Base-by-base conservation (phyloP, 2,329 filamentous ascomycete genomes). In the Penicillium sp. region DNA sequence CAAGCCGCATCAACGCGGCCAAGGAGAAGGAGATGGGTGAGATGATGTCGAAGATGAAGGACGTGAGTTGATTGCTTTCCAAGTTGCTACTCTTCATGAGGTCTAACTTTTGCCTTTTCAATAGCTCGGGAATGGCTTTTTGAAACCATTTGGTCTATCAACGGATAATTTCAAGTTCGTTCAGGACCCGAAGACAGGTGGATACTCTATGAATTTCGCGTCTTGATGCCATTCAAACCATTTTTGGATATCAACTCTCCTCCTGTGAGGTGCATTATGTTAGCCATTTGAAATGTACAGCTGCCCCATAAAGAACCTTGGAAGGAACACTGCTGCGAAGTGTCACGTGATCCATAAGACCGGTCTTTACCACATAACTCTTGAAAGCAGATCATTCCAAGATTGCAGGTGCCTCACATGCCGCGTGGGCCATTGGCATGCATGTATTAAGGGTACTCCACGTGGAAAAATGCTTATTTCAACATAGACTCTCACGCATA, bases 11-110 rank as follows among this genome's bases (percentile, higher is more conserved):
- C 48, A 89, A 93, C 61, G 83, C 83, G 18, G 92, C 92, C 1
- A 90, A 92, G 75, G 88, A 96, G 68, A 83, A 82, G 64, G 94
- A 99, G 75, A 90, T 94, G 83, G 87, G 84, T 2, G 93, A 99
- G 76, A 97, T 97, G 92, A 96, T 96, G 92, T 90, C 89, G 18
- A 97, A 97, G 77, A 76, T 99, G 66, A 97, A 96, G 71, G 86
- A 88, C 64, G 84, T 86, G 62, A 77, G 83, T 79, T 31, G 2
- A 46, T 31, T 51, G 45, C 9, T 9, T 22, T 15, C 5, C 12
- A 12, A 3, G 18, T 18, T 5, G 26, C 48, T 44, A 26, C 1
- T 14, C 18, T 40, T 20, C 18, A 40, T 29, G 11, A 40, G 7
- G 1, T 2, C 62, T 63, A 55, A 64, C 49, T 12, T 22, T 37